Evolutionary conservation across 2,329 filamentous ascomycete species (phyloP).

Genomic region (Monosporascus sp.): DNA sequence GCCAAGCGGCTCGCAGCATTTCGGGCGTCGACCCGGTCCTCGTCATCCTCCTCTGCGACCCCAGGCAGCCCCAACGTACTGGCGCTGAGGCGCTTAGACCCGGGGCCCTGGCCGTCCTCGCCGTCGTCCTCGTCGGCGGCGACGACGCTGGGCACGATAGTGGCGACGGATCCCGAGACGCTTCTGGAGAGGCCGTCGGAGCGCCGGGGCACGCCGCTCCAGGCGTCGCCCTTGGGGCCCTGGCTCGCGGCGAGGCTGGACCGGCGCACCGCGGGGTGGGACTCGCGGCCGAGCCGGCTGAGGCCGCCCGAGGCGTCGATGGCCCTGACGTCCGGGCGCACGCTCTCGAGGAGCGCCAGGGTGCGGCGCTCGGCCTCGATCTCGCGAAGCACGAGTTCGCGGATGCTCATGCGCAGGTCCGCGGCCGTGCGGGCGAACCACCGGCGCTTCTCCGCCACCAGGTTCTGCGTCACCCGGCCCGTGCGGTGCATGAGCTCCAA

Average conservation of each 20-base stretch:
- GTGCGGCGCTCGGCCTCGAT: constrained; percentile 94
- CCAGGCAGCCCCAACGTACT: constrained; percentile 48
- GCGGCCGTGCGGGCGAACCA: constrained; percentile 85
- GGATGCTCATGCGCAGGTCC: constrained; percentile 77
- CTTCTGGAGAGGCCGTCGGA: constrained; percentile 74
- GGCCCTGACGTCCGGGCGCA: constrained; percentile 85
- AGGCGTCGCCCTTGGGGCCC: constrained; percentile 95
- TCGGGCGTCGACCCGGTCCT: constrained; percentile 88
- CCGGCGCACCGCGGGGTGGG: constrained; percentile 70
- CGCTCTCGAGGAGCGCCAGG: constrained; percentile 85
- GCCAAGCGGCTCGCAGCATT: constrained; percentile 93
- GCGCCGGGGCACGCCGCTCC: constrained; percentile 87
- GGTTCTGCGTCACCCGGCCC: constrained; percentile 79
- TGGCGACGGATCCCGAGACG: constrained; percentile 66
- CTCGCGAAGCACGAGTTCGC: constrained; percentile 89
- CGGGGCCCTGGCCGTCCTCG: constrained; percentile 36
- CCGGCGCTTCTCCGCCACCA: constrained; percentile 79
- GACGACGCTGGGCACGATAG: constrained; percentile 35
- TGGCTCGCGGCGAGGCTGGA: constrained; percentile 79
- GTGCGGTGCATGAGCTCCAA: constrained; percentile 79
- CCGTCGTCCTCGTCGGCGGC: constrained; percentile 54
- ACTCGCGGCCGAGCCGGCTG: constrained; percentile 81
- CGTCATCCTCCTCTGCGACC: constrained; percentile 75
- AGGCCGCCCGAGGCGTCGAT: constrained; percentile 90
- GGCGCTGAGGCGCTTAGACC: constrained; percentile 30